Conservation (phyloP, 768 basidiomycete species). For the Amanita muscaria region DNA sequence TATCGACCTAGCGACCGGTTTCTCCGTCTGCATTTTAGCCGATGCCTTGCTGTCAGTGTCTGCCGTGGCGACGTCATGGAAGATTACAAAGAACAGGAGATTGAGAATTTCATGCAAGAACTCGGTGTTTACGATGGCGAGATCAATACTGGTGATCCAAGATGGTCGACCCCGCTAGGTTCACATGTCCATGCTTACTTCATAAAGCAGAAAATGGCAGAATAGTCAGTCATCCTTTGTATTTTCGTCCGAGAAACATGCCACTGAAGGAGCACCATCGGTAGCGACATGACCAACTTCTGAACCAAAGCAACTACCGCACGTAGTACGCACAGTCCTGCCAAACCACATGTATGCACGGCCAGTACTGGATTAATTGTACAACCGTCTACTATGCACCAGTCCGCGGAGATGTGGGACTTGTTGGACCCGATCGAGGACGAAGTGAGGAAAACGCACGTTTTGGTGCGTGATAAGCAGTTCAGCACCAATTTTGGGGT, state of each 20-base stretch:
- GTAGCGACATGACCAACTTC: background rate
- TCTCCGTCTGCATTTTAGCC: constrained; percentile 10
- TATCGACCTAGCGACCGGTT: constrained; percentile 7
- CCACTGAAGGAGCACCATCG: background rate
- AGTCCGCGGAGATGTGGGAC: too few species aligned
- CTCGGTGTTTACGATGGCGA: constrained; percentile 10
- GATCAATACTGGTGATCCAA: constrained; percentile 7
- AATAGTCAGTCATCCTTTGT: background rate
- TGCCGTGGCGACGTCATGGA: constrained; percentile 10
- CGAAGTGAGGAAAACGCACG: too few species aligned
- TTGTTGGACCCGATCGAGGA: too few species aligned
- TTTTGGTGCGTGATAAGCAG: too few species aligned
- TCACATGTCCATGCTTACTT: constrained; percentile 8
- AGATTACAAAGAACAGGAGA: constrained; percentile 10
- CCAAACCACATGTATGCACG: too few species aligned
- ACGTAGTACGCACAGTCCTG: background rate
- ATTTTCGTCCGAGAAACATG: constrained; percentile 1
- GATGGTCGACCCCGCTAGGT: constrained; percentile 8
- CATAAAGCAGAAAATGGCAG: constrained; percentile 5
- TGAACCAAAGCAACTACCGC: background rate
- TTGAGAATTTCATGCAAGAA: constrained; percentile 12
- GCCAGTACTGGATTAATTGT: too few species aligned
- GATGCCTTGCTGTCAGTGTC: too few species aligned
- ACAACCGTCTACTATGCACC: too few species aligned
- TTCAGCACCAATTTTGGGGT: too few species aligned